Evolutionary conservation across 257 asterid species (phyloP).

Genomic region (Plectranthus barbatus): DNA sequence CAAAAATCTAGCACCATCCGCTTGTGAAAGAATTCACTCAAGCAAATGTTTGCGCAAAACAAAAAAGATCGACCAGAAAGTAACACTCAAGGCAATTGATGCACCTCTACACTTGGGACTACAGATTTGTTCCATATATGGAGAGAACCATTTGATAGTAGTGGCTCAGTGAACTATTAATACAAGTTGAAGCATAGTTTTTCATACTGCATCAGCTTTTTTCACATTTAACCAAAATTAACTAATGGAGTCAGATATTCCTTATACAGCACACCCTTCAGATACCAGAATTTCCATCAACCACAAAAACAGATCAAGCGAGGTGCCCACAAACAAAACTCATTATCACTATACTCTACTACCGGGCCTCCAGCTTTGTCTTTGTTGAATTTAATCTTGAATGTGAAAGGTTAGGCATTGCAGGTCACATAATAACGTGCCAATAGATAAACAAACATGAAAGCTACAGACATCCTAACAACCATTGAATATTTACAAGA

Average conservation of each 20-base stretch:
- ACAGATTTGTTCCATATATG: background rate
- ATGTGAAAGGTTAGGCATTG: background rate
- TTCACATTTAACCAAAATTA: too few species aligned
- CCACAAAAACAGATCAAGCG: too few species aligned
- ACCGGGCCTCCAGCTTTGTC: background rate
- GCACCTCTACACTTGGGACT: background rate
- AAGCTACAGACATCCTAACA: background rate
- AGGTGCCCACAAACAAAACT: too few species aligned
- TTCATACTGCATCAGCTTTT: background rate
- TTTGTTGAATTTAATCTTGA: background rate
- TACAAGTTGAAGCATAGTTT: background rate
- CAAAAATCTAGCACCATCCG: background rate
- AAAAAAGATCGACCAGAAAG: background rate
- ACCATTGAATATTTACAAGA: background rate
- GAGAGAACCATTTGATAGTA: background rate
- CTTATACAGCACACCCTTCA: too few species aligned
- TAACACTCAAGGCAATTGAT: too few species aligned
- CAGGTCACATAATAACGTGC: background rate
- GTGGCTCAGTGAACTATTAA: background rate
- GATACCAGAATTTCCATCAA: too few species aligned
- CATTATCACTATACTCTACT: too few species aligned
- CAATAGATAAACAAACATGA: background rate
- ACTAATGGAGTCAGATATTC: too few species aligned
- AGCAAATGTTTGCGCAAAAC: background rate
- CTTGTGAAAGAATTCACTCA: background rate